Base-by-base conservation (phyloP, 192 early-diverging fungal genomes). In the Podila verticillata region DNA sequence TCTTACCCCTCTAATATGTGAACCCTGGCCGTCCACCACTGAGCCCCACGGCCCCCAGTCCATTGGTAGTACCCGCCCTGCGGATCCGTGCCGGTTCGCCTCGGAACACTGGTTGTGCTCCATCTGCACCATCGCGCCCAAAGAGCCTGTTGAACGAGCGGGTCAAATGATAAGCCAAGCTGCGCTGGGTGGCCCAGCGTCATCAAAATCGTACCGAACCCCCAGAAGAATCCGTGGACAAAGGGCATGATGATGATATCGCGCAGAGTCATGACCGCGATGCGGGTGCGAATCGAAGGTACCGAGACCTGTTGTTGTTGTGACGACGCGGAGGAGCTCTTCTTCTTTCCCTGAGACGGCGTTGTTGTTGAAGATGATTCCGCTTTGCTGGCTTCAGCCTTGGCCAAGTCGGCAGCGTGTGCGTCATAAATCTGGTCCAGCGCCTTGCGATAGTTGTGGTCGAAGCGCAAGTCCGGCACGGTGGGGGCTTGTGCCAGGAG, bases 171-270 rank as follows among this genome's bases (percentile, higher is more conserved):
- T 65, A 72, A 1, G 57, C 9, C 31, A 80, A 29, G 36, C 65
- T 80, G 36, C 75, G 57, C 58, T 80, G 75, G 29, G 51, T 44
- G 2, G 34, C 70, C n/a, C 31, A 80, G 39, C 2, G 75, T 80
- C 59, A 80, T 56, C 17, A 80, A 39, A 10, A 80, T 48, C 0
- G 75, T 68, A 9, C 75, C 75, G 39, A 80, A 80, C 24, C 75
- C 75, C 75, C 75, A 80, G 35, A 80, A 72, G 75, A 80, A 80
- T 19, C 75, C 75, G 35, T 80, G 75, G 39, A 80, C 47, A 48
- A 80, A 80, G 4, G 75, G 75, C 70, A 72, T 80, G 54, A 80
- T 72, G 58, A 80, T 80, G 54, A 80, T 80, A 39, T 80, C 75
- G 3, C 75, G 44, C 12, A 80, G 4, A 1, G 75, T 80, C 75